Evolutionary conservation across 176 grass and related monocot genomes (phyloP).

Genomic region (Echinochloa phyllopogon): DNA sequence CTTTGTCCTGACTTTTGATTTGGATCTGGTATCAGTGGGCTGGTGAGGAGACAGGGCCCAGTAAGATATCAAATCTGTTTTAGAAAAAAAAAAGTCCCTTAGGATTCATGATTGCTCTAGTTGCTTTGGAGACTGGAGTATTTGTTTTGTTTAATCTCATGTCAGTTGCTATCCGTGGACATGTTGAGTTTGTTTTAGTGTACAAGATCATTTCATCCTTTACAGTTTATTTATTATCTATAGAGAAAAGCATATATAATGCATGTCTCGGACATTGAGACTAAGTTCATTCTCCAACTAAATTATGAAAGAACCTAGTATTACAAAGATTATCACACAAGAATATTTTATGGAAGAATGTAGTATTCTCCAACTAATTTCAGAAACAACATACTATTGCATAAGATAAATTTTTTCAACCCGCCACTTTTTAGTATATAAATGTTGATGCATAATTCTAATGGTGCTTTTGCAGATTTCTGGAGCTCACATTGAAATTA

Average conservation of each 20-base stretch:
- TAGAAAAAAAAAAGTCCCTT: not conserved
- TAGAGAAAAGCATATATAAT: constrained; percentile 1
- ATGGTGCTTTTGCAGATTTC: constrained; percentile 80
- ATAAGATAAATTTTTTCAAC: not conserved
- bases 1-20: constrained; percentile 15
- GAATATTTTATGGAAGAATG: not conserved
- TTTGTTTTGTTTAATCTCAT: not conserved
- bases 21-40: constrained; percentile 5
- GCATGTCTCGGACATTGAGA: not conserved
- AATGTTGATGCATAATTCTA: constrained; percentile 11
- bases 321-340: not conserved
- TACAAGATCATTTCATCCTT: constrained; percentile 12
- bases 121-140: not conserved
- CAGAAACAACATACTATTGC: not conserved
- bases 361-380: not conserved
- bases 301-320: constrained; percentile 4
- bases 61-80: not conserved
- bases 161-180: not conserved
- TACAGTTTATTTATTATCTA: constrained; percentile 11
- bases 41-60: not conserved
- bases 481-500: constrained; percentile 85
- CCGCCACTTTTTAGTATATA: not conserved
- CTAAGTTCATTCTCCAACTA: not conserved
- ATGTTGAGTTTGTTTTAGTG: constrained; percentile 15
- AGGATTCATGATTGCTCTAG: not conserved